Conservation (phyloP, 2,329 filamentous ascomycete genomes). For the Tolypocladium tropicale region DNA sequence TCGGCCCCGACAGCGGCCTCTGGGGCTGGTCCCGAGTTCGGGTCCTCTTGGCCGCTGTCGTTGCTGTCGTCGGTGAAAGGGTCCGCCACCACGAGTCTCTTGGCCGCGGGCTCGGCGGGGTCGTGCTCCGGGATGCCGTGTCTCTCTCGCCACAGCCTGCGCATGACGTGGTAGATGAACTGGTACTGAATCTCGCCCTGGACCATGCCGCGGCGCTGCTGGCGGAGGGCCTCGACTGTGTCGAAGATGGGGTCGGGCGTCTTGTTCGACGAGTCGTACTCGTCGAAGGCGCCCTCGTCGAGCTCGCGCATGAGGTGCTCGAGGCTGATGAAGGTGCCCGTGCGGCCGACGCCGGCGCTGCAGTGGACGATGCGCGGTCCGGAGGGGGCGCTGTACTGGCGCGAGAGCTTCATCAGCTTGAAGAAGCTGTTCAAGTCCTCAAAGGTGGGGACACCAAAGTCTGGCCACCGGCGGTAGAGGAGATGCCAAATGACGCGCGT, state of each 20-base stretch:
- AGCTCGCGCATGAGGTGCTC: constrained; percentile 83
- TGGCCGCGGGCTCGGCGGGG: constrained; percentile 35
- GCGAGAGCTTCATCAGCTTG: constrained; percentile 57
- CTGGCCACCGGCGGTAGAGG: constrained; percentile 80
- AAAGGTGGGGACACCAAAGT: constrained; percentile 71
- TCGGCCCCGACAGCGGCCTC: constrained; percentile 4
- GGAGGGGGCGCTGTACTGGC: constrained; percentile 40
- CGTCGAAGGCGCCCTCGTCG: constrained; percentile 57
- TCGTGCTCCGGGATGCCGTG: constrained; percentile 33
- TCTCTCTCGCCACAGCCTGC: constrained; percentile 61
- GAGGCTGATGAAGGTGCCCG: constrained; percentile 92
- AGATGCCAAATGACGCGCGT: constrained; percentile 68
- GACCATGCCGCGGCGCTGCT: constrained; percentile 93
- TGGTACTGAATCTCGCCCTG: constrained; percentile 75
- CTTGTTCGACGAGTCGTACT: constrained; percentile 24
- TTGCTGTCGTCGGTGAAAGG: constrained; percentile 21
- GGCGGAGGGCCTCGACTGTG: constrained; percentile 68
- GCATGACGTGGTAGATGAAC: constrained; percentile 82
- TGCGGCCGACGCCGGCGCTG: constrained; percentile 87
- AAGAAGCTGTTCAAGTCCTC: constrained; percentile 59
- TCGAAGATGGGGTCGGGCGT: constrained; percentile 59
- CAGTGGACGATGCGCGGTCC: constrained; percentile 73
- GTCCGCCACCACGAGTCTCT: constrained; percentile 42
- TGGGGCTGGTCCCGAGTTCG: background rate
- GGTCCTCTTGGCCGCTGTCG: constrained; percentile 17